Evolutionary conservation across 257 asterid species (phyloP).

Genomic region (Solanum megistacrolobum): DNA sequence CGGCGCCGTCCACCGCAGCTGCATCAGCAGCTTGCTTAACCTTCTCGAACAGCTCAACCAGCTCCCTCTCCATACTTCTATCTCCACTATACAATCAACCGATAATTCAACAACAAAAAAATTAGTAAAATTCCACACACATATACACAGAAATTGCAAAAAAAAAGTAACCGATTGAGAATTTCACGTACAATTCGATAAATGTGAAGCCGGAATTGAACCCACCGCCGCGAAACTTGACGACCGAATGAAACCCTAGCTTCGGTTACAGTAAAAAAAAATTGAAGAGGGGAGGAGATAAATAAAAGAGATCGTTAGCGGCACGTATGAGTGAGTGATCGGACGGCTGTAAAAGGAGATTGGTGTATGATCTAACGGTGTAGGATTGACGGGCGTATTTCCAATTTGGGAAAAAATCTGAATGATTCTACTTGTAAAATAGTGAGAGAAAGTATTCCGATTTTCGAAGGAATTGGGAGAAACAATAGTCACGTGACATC

Average conservation of each 20-base stretch:
- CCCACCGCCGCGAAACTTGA: not conserved
- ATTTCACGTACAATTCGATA: not conserved
- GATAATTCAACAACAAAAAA: not conserved
- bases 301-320: not conserved
- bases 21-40: slow-evolving; percentile 76
- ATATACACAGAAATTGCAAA: not conserved
- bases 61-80: slow-evolving; percentile 69
- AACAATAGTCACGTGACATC: not conserved
- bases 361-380: not conserved
- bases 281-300: not conserved
- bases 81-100: not conserved
- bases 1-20: slow-evolving; percentile 16
- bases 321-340: not conserved
- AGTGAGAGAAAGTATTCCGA: not conserved
- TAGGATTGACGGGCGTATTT: not conserved
- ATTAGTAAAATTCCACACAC: not conserved
- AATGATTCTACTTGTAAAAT: not conserved
- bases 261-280: not conserved
- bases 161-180: not conserved
- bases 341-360: not conserved
- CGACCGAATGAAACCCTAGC: not conserved
- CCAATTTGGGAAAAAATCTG: not conserved
- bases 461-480: not conserved
- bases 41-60: slow-evolving; percentile 57
- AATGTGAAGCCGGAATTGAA: not conserved